These are phyloP conservation scores for Boletellus ananas DNA, from an alignment of 768 basidiomycete genomes.

Conservation along the genomic window DNA sequence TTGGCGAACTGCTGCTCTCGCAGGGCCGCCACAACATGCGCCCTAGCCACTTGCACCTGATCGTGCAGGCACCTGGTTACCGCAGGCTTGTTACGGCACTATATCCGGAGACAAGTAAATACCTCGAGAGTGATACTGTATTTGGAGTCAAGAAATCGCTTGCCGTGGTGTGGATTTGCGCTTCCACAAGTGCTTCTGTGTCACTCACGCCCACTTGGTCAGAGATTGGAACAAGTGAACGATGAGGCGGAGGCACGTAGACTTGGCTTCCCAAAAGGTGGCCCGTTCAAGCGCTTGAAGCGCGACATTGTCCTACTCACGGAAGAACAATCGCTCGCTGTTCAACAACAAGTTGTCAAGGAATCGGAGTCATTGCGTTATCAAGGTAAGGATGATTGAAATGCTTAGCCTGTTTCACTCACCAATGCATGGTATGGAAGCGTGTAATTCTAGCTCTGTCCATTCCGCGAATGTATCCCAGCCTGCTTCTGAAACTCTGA, in stretches of 20 bases:
- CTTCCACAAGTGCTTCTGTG: background rate
- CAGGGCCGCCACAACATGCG: conserved; percentile 72
- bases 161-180: conserved; percentile 54
- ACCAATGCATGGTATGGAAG: background rate
- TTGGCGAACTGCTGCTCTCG: conserved; percentile 53
- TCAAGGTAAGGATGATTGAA: conserved; percentile 1
- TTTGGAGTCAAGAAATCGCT: conserved; percentile 82
- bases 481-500: background rate
- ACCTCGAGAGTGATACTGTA: conserved; percentile 66
- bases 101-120: conserved; percentile 69
- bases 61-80: conserved; percentile 67
- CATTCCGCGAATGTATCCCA: background rate
- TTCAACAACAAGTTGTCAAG: conserved; percentile 17
- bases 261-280: conserved; percentile 44
- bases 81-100: conserved; percentile 70
- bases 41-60: conserved; percentile 77
- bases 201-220: conserved; percentile 1
- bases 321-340: conserved; percentile 37
- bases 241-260: conserved; percentile 52
- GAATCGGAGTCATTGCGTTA: conserved; percentile 7
- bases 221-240: conserved; percentile 52
- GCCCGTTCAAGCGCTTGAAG: conserved; percentile 46
- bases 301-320: conserved; percentile 45
- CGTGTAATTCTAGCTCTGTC: background rate
- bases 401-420: background rate